Conservation (phyloP, 2,329 filamentous ascomycete species). For the Dothistroma septosporum region DNA sequence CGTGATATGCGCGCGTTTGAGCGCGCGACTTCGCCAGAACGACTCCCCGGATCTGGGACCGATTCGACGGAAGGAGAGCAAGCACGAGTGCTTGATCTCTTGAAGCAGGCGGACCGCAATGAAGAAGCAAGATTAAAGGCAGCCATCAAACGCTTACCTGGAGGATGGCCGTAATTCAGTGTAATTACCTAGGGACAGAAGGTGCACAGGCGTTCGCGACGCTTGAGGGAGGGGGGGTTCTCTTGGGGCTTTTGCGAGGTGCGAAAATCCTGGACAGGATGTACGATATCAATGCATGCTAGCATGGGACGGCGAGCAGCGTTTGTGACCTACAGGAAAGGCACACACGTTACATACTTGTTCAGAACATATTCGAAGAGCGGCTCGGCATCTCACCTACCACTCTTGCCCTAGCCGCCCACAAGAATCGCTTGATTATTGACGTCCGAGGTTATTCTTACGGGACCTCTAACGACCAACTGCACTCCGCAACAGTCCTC, state of each 20-base stretch:
- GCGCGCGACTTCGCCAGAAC: constrained; percentile 15
- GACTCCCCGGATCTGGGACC: not conserved
- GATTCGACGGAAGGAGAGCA: constrained; percentile 5
- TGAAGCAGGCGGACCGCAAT: not conserved
- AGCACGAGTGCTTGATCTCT: constrained; percentile 1
- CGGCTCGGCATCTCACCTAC: not conserved
- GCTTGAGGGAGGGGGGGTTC: not conserved
- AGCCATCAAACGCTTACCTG: constrained; percentile 4
- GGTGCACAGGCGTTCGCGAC: constrained; percentile 3
- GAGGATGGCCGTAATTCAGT: constrained; percentile 8
- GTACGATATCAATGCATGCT: constrained; percentile 7
- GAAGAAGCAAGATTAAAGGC: constrained; percentile 2
- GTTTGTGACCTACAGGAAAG: constrained; percentile 2
- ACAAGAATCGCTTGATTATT: not conserved
- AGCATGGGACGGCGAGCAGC: not conserved
- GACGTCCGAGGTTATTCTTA: not conserved
- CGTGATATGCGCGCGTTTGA: constrained; percentile 19
- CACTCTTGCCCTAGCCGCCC: not conserved
- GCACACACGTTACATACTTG: constrained; percentile 3
- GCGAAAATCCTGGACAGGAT: not conserved
- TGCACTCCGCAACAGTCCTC: not conserved
- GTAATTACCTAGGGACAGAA: constrained; percentile 9
- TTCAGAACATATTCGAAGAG: not conserved
- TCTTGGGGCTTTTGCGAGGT: not conserved
- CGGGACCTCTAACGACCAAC: not conserved